A percentile compares a stretch with the other conserved stretches of the same genome.
These are phyloP conservation scores for Penicillium capsulatum DNA, from an alignment of 2,329 filamentous ascomycete species.

Conservation along the genomic window DNA sequence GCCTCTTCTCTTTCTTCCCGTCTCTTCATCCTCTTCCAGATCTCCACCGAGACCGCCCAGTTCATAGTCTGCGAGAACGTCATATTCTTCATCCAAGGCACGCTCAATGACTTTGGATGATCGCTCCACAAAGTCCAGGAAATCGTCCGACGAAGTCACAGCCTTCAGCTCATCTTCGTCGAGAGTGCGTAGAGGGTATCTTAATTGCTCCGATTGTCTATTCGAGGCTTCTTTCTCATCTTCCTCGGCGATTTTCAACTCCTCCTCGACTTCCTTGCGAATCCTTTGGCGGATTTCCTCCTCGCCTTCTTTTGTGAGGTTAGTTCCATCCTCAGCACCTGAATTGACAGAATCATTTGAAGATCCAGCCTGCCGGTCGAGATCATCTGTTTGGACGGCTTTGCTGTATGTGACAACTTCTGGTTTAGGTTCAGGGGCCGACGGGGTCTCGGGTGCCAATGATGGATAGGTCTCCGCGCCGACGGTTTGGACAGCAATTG, in stretches of 20 bases:
- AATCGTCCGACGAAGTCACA: conserved; percentile 87
- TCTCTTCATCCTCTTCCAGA: conserved; percentile 73
- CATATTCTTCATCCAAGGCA: conserved; percentile 91
- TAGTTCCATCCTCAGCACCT: conserved; percentile 59
- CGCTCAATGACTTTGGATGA: conserved; percentile 97
- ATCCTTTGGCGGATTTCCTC: conserved; percentile 85
- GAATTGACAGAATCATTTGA: conserved; percentile 55
- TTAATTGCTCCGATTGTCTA: conserved; percentile 44
- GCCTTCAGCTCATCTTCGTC: conserved; percentile 82
- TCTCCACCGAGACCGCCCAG: conserved; percentile 66
- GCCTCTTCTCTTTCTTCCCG: conserved; percentile 42
- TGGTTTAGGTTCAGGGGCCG: conserved; percentile 43
- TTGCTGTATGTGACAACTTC: conserved; percentile 97
- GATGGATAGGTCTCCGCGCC: conserved; percentile 64
- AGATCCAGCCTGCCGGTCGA: conserved; percentile 54
- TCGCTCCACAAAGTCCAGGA: conserved; percentile 89
- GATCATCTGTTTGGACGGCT: conserved; percentile 82
- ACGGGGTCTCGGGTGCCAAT: conserved; percentile 75
- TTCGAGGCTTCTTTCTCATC: conserved; percentile 34
- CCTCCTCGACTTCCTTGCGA: conserved; percentile 85
- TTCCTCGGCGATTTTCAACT: conserved; percentile 67
- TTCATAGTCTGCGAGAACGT: conserved; percentile 92
- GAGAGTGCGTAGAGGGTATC: conserved; percentile 74
- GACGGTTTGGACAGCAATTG: conserved; percentile 62
- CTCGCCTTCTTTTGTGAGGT: conserved; percentile 70